These are phyloP conservation scores for Peronosclerospora sorghi DNA, from an alignment of 352 stramenopile species.

Conservation along the genomic window DNA sequence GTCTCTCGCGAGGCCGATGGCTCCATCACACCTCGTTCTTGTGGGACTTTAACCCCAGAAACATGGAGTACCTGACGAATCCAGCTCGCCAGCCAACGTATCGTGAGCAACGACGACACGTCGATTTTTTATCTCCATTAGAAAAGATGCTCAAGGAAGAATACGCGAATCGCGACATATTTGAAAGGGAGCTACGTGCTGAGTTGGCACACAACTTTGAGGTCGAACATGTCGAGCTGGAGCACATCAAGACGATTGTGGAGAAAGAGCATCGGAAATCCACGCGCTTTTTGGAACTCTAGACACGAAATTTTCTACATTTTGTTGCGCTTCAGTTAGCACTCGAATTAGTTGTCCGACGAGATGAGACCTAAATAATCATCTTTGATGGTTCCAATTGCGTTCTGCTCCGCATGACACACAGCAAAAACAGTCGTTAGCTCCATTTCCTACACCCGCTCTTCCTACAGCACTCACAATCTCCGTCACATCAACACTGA, in stretches of 20 bases:
- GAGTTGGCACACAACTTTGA: conserved; percentile 53
- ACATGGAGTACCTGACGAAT: conserved; percentile 94
- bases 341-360: conserved; percentile 58
- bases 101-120: conserved; percentile 85
- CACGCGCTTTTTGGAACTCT: conserved; percentile 49
- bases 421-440: conserved; percentile 7
- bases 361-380: conserved; percentile 96
- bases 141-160: conserved; percentile 55
- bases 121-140: conserved; percentile 89
- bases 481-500: conserved; percentile 94
- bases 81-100: conserved; percentile 92
- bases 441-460: conserved; percentile 1
- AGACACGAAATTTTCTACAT: conserved; percentile 2
- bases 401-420: conserved; percentile 50
- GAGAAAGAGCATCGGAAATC: conserved; percentile 53
- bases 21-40: conserved; percentile 97
- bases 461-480: conserved; percentile 39
- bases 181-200: conserved; percentile 30
- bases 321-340: background rate
- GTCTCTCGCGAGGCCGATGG: conserved; percentile 90
- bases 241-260: conserved; percentile 35
- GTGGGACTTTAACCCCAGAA: conserved; percentile 89
- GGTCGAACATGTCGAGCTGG: conserved; percentile 38
- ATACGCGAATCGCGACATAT: conserved; percentile 24
- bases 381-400: conserved; percentile 97